Base-by-base conservation (phyloP, 306 rosid species). In the Myrica gale region DNA sequence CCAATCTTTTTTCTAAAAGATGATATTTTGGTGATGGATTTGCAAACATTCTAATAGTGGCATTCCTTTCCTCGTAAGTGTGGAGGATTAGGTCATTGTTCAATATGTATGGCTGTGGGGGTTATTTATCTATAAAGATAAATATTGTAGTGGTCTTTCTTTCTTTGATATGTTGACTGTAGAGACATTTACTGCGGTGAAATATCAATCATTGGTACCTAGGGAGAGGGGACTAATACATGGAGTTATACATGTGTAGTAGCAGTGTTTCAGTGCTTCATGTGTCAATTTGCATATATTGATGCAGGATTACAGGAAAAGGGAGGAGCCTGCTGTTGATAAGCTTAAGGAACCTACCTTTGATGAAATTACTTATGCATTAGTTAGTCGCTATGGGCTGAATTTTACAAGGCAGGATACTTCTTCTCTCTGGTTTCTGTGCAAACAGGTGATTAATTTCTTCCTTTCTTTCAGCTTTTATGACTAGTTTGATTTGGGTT, bases 381-480 rank as follows among this genome's bases (percentile, higher is more conserved):
- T 95, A 76, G 77, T 74, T 15, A 80, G 69, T 72, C 96, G 92
- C 21, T 82, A 87, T 80, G 81, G 79, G 57, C 82, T 95, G 83
- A 92, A 87, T 81, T 95, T 95, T 83, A 89, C 93, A 2, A 87
- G 89, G 81, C 89, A 92, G 66, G 89, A 85, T 76, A 80, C 79
- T 61, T 76, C 98, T 77, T 89, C 96, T 72, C 91, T 95, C 42
- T 95, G 97, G 97, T 95, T 95, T 85, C 82, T 95, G 41, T 95
- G 98, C 86, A 95, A 95, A 87, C 96, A 95, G 97, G 97, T 95
- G 62, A 79, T 76, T 19, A 13, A 32, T 6, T 13, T 69, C 1
- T 48, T 23, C 11, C 44, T 16, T 71, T 45, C 77, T 53, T 73
- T 70, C 77, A 70, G 6, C 75, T 70, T 82, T 71, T 48, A 39